Evolutionary conservation across 306 rosid genomes (phyloP).

Genomic region (Medicago truncatula): MtrunA17r5.0-ANR NC_053047.1:4585501-4586000

Average conservation of each 20-base stretch:
- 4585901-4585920: slow-evolving; percentile 24
- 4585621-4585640: slow-evolving; percentile 27
- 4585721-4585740: slow-evolving; percentile 32
- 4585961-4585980: slow-evolving; percentile 29
- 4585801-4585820: too few relatives aligned
- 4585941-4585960: slow-evolving; percentile 23
- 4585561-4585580: background rate
- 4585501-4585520: too few relatives aligned
- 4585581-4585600: slow-evolving; percentile 12
- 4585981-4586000: slow-evolving; percentile 8
- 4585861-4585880: slow-evolving; percentile 21
- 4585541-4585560: too few relatives aligned
- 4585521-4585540: slow-evolving; percentile 1
- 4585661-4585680: slow-evolving; percentile 23
- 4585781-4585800: too few relatives aligned
- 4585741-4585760: slow-evolving; percentile 32
- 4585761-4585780: slow-evolving; percentile 31
- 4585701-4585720: slow-evolving; percentile 38
- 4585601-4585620: slow-evolving; percentile 40
- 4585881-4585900: slow-evolving; percentile 33
- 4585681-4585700: slow-evolving; percentile 38
- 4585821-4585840: slow-evolving; percentile 41
- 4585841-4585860: slow-evolving; percentile 37
- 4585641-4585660: slow-evolving; percentile 14
- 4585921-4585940: slow-evolving; percentile 15